These are phyloP conservation scores for Cordyceps fumosorosea DNA, from an alignment of 2,329 filamentous ascomycete genomes.

Conservation along the genomic window DNA sequence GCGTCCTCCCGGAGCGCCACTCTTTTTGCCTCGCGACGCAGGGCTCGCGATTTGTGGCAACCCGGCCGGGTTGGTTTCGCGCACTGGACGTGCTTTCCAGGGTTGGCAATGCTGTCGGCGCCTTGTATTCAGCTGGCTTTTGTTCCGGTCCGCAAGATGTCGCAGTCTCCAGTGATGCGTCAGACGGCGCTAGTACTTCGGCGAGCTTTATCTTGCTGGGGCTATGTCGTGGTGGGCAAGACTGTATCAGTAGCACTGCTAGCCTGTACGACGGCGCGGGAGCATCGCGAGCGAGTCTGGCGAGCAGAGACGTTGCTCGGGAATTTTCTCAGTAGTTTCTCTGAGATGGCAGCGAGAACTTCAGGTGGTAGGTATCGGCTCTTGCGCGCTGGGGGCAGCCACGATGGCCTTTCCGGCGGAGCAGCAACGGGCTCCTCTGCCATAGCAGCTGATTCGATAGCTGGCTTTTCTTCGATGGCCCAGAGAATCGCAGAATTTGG, in stretches of 20 bases:
- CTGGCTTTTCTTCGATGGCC: not conserved
- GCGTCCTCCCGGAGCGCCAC: constrained; percentile 46
- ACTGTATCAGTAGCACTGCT: not conserved
- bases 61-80: not conserved
- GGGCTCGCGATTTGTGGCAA: constrained; percentile 35
- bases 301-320: not conserved
- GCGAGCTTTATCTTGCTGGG: not conserved
- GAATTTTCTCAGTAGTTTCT: not conserved
- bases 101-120: not conserved
- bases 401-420: not conserved
- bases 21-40: constrained; percentile 47
- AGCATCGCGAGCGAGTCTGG: not conserved
- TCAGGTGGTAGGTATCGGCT: not conserved
- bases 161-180: not conserved
- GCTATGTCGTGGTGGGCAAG: not conserved
- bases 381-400: not conserved
- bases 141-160: not conserved
- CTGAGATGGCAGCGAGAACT: not conserved
- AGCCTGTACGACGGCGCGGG: not conserved
- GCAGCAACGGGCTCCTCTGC: too few relatives aligned
- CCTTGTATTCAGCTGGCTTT: not conserved
- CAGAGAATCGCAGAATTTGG: not conserved
- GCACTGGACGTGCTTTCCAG: not conserved
- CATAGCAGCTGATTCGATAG: too few relatives aligned
- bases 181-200: not conserved